phyloP scores from a whole-genome alignment of 177 flowering plant genomes.

The Telopea speciosissima region DNA sequence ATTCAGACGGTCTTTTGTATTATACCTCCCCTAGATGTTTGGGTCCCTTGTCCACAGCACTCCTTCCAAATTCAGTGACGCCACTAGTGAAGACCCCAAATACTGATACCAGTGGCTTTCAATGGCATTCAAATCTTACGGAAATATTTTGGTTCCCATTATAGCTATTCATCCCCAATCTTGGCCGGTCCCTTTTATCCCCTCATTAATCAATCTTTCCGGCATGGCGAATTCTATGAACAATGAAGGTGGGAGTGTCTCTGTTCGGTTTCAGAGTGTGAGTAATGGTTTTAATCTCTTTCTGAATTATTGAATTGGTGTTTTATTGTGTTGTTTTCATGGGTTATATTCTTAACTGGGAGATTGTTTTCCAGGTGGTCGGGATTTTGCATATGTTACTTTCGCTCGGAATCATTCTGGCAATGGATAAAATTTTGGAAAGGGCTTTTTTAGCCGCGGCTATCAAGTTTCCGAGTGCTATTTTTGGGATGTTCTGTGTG shows the following conservation, averaged over 20 bases:
- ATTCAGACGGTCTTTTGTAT: too few species aligned
- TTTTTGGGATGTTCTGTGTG: conserved; percentile 96
- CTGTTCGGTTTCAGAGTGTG: conserved; percentile 37
- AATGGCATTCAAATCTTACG: too few species aligned
- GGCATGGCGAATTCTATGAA: conserved; percentile 24
- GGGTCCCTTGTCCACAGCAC: too few species aligned
- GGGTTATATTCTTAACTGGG: background rate
- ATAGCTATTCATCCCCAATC: conserved; percentile 13
- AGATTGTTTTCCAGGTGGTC: conserved; percentile 35
- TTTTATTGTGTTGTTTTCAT: background rate
- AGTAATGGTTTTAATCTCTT: conserved; percentile 7
- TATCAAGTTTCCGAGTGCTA: conserved; percentile 90
- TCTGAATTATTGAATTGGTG: background rate
- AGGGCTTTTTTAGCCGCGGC: conserved; percentile 69
- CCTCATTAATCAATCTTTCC: conserved; percentile 5
- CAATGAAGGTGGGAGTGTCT: conserved; percentile 12
- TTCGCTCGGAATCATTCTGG: conserved; percentile 77
- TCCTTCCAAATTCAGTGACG: too few species aligned
- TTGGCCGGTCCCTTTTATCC: conserved; percentile 28
- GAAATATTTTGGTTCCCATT: conserved; percentile 6
- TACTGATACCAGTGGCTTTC: too few species aligned
- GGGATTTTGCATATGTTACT: conserved; percentile 58
- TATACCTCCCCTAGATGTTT: too few species aligned
- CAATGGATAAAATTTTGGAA: conserved; percentile 73
- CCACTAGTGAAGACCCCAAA: too few species aligned